Base-by-base conservation (phyloP, 768 basidiomycete genomes). In the Boletus subcaerulescens region DNA sequence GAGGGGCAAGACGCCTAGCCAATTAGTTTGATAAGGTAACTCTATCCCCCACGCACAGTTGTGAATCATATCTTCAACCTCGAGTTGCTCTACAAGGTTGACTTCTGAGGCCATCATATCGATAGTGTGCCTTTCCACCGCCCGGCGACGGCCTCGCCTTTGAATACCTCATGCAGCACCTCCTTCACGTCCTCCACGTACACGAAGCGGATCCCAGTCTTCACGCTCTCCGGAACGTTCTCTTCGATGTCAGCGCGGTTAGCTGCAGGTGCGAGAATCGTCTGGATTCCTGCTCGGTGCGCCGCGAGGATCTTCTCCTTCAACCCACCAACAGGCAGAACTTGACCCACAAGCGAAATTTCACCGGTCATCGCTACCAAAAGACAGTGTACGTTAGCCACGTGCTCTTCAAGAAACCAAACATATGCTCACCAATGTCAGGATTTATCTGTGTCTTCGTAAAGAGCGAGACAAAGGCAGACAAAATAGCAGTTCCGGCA, bases 231-330 rank as follows among this genome's bases (percentile, higher is more conserved):
- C 0, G 93, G 94, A 0, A 98, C 96, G 67, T 98, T 98, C 77
- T 94, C 93, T 74, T 98, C 93, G 32, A 99, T 95, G 65, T 98
- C 96, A 0, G 91, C 86, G 24, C 87, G 85, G 70, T 96, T 96
- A 3, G 90, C 95, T 26, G 81, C 86, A 0, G 93, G 93, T 0
- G 89, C 89, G 8, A 95, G 71, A 62, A 93, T 89, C 0, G 88
- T 95, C 74, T 89, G 94, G 77, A 98, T 97, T 4, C 93, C 94
- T 1, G 97, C 93, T 17, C 97, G 86, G 67, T 99, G 97, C 0
- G 97, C 96, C 1, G 96, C 96, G 2, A 98, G 81, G 58, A 96
- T 93, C 78, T 97, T 95, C 75, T 93, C 91, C 76, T 97, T 98
- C 59, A 98, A 73, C 0, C 96, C 96, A 9, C 96, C 96, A 11